Percentiles rank a stretch among this genome's conserved stretches.
Evolutionary conservation across 2,329 filamentous ascomycete genomes (phyloP).

Genomic region (Xylaria sp.): DNA sequence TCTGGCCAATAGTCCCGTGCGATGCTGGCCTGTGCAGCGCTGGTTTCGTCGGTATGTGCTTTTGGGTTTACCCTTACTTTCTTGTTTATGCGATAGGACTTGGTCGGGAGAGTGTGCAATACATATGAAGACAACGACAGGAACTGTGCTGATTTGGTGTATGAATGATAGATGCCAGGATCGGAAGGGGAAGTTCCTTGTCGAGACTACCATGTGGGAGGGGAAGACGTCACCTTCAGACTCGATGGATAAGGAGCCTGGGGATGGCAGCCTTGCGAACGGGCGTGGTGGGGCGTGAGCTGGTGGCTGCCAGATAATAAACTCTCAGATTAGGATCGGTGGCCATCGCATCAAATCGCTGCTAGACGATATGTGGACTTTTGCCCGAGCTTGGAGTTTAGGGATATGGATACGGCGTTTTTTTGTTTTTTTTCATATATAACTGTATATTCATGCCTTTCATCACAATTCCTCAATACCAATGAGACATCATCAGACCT

Average conservation of each 20-base stretch:
- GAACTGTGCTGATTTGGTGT: neutral
- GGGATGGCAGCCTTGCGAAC: neutral
- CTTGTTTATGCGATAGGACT: too few species aligned
- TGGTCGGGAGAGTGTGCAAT: neutral
- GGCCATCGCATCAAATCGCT: too few species aligned
- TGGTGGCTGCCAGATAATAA: neutral
- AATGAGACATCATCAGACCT: neutral
- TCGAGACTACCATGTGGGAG: slow-evolving; percentile 71
- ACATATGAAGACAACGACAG: neutral
- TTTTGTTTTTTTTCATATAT: neutral
- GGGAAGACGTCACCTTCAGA: slow-evolving; percentile 32
- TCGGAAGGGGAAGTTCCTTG: slow-evolving; percentile 60
- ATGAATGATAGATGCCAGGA: slow-evolving; percentile 58
- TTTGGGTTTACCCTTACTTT: neutral
- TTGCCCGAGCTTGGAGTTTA: neutral
- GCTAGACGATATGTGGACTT: neutral
- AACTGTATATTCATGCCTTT: neutral
- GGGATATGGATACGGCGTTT: neutral
- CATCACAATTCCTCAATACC: neutral
- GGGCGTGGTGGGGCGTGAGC: slow-evolving; percentile 19
- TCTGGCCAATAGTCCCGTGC: slow-evolving; percentile 52
- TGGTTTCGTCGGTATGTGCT: slow-evolving; percentile 63
- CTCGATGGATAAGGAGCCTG: slow-evolving; percentile 21
- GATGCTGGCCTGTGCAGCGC: slow-evolving; percentile 63
- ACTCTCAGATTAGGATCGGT: too few species aligned